phyloP scores from a whole-genome alignment of 208 protist genomes.

The Acanthamoeba divionensis region DNA sequence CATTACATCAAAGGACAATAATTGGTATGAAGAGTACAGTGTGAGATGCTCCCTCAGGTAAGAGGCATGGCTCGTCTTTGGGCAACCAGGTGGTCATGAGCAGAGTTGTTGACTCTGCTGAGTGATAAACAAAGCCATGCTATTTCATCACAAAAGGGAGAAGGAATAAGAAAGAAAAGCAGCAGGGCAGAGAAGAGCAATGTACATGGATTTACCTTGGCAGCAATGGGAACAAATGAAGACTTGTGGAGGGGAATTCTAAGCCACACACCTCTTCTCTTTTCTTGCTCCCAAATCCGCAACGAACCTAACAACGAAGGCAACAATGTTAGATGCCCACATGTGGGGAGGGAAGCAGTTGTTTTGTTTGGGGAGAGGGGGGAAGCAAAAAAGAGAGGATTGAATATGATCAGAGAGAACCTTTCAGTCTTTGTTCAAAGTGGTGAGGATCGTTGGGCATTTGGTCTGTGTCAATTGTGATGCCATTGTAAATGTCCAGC shows the following conservation, averaged over 20 bases:
- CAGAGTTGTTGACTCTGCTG: not conserved
- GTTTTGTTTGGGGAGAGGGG: not conserved
- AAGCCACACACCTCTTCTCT: not conserved
- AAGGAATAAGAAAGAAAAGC: not conserved
- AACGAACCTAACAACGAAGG: not conserved
- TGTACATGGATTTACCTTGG: not conserved
- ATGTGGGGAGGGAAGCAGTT: not conserved
- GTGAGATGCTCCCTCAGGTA: conserved; percentile 30
- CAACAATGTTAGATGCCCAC: not conserved
- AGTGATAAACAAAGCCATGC: conserved; percentile 28
- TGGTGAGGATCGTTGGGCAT: not conserved
- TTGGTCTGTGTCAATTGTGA: not conserved
- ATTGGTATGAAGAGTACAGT: not conserved
- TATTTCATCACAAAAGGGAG: not conserved
- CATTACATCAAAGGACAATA: not conserved
- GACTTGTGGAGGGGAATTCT: not conserved
- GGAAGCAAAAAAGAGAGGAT: not conserved
- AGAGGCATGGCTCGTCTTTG: not conserved
- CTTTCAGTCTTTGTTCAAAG: not conserved
- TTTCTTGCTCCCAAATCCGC: not conserved
- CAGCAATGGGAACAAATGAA: not conserved
- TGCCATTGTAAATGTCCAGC: conserved; percentile 42
- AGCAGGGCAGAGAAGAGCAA: not conserved
- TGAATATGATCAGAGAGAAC: not conserved
- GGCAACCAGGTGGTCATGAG: conserved; percentile 42